Evolutionary conservation across 2,329 filamentous ascomycete species (phyloP), one percentile per base, ranked within the genome.

Genomic region (Westerdykella aurantiaca): DNA sequence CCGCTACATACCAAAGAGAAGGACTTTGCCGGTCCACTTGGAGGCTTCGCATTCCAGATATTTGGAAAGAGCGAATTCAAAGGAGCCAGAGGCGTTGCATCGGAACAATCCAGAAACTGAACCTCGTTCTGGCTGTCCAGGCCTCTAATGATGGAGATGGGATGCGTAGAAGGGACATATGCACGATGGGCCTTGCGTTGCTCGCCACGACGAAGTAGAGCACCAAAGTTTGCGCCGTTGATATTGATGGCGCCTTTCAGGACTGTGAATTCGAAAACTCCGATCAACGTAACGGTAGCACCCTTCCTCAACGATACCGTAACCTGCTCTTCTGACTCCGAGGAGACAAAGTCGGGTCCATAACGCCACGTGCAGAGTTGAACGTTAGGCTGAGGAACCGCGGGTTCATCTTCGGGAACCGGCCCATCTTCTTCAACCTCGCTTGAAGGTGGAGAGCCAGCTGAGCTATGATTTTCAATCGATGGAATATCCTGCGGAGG

Each of bases 81-180:
- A 7, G 60, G 71, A 1, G 76, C 77, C 13, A 91, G 62, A 0
- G 72, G 69, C 13, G 73, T 70, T 10, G 88, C 50, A 0, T 69
- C 69, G 2, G 74, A 68, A 7, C 68, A 71, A 1, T 46, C 51
- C 7, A 50, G 41, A 21, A 76, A 73, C 40, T 79, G 74, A 4
- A 82, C 61, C 29, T 75, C 69, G 18, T 62, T 65, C 14, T 48
- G 48, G 13, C 88, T 64, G 46, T 85, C 77, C 1, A 86, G 60
- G 12, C 60, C 66, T 21, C 63, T 60, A 29, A 91, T 72, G 0
- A 84, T 78, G 1, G 84, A 85, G 1, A 91, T 65, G 1, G 86
- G 81, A 57, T 88, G 80, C 31, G 82, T 86, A 34, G 78, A 76
- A 1, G 85, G 79, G 13, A 85, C 83, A 61, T 79, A 80, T 13